phyloP scores from a whole-genome alignment of 1,139 yeast genomes.

The Ogataea hybrid region DNA sequence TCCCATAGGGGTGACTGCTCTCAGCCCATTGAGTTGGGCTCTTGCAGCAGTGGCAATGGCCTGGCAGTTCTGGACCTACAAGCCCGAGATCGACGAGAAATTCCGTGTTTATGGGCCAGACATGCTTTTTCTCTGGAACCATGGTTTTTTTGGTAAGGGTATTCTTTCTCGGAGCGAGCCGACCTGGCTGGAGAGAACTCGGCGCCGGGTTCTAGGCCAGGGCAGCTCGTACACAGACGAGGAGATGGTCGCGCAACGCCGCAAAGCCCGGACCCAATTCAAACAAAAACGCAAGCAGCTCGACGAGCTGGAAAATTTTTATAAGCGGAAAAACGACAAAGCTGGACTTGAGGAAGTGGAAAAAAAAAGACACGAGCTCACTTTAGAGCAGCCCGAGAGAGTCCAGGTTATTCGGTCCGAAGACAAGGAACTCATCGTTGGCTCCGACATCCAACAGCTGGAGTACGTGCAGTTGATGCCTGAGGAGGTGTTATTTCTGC shows the following conservation, averaged over 20 bases:
- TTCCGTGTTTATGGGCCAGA: constrained; percentile 48
- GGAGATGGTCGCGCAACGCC: constrained; percentile 70
- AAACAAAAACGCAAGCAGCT: constrained; percentile 49
- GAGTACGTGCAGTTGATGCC: constrained; percentile 77
- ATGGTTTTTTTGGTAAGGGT: constrained; percentile 96
- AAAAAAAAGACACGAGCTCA: constrained; percentile 30
- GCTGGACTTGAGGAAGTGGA: constrained; percentile 30
- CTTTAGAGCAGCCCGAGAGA: constrained; percentile 18
- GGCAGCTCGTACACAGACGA: constrained; percentile 50
- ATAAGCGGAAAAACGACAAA: constrained; percentile 21
- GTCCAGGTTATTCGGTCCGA: constrained; percentile 38
- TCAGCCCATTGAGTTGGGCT: constrained; percentile 62
- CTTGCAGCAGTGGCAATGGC: constrained; percentile 40
- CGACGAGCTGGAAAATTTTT: constrained; percentile 27
- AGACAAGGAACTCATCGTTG: constrained; percentile 41
- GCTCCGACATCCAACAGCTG: constrained; percentile 39
- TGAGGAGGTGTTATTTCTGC: constrained; percentile 70
- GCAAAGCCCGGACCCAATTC: constrained; percentile 71
- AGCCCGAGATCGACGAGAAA: constrained; percentile 20
- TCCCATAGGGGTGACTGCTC: constrained; percentile 21
- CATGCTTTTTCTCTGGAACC: constrained; percentile 68
- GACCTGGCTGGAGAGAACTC: constrained; percentile 73
- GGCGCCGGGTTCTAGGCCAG: constrained; percentile 39
- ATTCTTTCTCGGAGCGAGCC: constrained; percentile 87
- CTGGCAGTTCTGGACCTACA: constrained; percentile 9